Evolutionary conservation across 1,284 basidiomycete species (phyloP).

Genomic region (Pseudozyma tsukubaensis): DNA sequence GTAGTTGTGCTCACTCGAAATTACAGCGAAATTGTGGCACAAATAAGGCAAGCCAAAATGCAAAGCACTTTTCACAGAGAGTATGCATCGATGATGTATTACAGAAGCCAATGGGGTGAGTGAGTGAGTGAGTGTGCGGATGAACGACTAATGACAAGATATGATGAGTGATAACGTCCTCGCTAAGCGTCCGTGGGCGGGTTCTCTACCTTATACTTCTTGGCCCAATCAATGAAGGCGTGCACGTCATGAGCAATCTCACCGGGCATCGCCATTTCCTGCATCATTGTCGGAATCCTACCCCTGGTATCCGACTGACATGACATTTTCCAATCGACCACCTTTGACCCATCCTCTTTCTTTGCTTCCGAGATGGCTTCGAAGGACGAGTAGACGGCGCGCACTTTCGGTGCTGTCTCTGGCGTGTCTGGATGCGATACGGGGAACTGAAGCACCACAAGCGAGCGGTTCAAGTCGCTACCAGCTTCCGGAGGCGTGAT

Average conservation of each 20-base stretch:
- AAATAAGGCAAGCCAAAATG: neutral
- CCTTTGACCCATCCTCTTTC: neutral
- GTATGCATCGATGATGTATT: neutral
- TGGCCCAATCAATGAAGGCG: slow-evolving; percentile 57
- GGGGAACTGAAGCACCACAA: slow-evolving; percentile 58
- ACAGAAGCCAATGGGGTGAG: neutral
- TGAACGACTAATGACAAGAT: neutral
- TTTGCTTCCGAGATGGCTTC: slow-evolving; percentile 55
- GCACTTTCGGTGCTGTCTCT: slow-evolving; percentile 38
- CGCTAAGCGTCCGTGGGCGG: slow-evolving; percentile 10
- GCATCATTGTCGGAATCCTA: slow-evolving; percentile 55
- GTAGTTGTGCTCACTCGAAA: neutral
- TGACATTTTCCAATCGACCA: slow-evolving; percentile 53
- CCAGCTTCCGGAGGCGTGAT: slow-evolving; percentile 16
- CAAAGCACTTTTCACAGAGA: neutral
- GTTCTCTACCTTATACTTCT: slow-evolving; percentile 34
- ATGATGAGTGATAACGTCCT: no score
- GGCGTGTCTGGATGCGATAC: slow-evolving; percentile 43
- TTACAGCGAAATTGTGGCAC: neutral
- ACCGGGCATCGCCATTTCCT: slow-evolving; percentile 58
- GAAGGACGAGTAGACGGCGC: slow-evolving; percentile 59
- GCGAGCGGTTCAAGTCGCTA: slow-evolving; percentile 33
- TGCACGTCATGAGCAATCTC: slow-evolving; percentile 63
- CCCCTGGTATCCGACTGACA: slow-evolving; percentile 60
- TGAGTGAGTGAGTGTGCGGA: neutral